A percentile compares a stretch with the other conserved stretches of the same genome.
These are phyloP conservation scores for Trametes versicolor DNA, from an alignment of 1,284 basidiomycete species.

Conservation along the genomic window DNA sequence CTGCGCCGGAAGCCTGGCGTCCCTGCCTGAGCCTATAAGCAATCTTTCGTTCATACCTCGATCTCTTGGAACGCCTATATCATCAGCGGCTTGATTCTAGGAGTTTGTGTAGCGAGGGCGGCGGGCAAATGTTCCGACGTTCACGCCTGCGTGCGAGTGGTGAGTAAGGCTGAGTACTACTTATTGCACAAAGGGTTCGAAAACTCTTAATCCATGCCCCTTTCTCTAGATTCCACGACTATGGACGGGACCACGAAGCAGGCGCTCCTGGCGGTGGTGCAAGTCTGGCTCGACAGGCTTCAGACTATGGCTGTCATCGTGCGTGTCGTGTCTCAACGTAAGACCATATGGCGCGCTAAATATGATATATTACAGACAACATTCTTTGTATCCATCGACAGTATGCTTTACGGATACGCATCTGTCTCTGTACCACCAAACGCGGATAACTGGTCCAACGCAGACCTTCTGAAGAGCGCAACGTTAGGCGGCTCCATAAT, in stretches of 20 bases:
- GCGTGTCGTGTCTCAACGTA: conserved; percentile 12
- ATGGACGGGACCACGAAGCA: conserved; percentile 28
- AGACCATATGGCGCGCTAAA: background rate
- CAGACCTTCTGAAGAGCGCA: conserved; percentile 41
- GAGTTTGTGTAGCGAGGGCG: too few relatives aligned
- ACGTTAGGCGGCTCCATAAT: conserved; percentile 48
- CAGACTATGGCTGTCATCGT: conserved; percentile 45
- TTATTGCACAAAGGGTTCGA: too few relatives aligned
- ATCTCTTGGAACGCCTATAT: too few relatives aligned
- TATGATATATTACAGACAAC: conserved; percentile 42
- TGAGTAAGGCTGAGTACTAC: too few relatives aligned
- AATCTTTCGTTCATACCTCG: too few relatives aligned
- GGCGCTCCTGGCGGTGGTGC: conserved; percentile 39
- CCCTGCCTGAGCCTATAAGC: too few relatives aligned
- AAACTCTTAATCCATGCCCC: too few relatives aligned
- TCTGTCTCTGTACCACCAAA: conserved; percentile 30
- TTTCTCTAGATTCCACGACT: background rate
- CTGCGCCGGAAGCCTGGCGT: too few relatives aligned
- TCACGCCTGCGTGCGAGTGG: too few relatives aligned
- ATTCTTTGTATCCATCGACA: conserved; percentile 51
- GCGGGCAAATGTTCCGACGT: too few relatives aligned
- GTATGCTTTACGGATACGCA: conserved; percentile 45
- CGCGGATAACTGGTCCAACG: conserved; percentile 23
- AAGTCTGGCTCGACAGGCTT: conserved; percentile 46
- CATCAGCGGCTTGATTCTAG: too few relatives aligned